These are phyloP conservation scores for Kluyveromyces starmeri DNA, from an alignment of 805 yeast species.

Conservation along the genomic window DNA sequence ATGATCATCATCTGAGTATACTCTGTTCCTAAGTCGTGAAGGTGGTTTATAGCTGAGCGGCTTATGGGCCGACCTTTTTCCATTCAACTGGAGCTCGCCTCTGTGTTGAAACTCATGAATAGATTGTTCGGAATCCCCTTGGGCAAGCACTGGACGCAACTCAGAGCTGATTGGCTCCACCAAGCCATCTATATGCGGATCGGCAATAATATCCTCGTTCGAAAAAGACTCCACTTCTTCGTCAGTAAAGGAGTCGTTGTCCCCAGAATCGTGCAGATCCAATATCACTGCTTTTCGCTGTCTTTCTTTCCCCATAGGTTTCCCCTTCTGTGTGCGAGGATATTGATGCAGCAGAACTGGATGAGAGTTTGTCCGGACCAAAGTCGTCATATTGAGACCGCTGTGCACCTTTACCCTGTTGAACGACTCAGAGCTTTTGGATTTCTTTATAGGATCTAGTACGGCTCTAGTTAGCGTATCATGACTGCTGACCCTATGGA, in stretches of 20 bases:
- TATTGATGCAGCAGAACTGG: conserved; percentile 10
- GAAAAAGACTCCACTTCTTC: conserved; percentile 38
- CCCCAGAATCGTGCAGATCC: conserved; percentile 20
- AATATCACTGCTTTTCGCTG: conserved; percentile 16
- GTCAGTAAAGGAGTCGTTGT: conserved; percentile 23
- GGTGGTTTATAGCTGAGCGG: conserved; percentile 17
- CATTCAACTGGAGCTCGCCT: neutral
- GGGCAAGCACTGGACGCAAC: neutral
- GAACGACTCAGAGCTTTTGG: conserved; percentile 25
- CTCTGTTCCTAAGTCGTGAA: conserved; percentile 11
- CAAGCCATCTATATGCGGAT: conserved; percentile 2
- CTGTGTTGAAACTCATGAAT: neutral
- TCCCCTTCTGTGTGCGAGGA: conserved; percentile 12
- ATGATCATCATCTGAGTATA: conserved; percentile 4
- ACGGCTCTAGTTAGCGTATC: conserved; percentile 14
- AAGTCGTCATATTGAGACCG: conserved; percentile 27
- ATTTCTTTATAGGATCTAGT: conserved; percentile 14
- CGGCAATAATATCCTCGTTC: conserved; percentile 13
- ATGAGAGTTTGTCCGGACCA: conserved; percentile 21
- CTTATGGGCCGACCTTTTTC: conserved; percentile 6
- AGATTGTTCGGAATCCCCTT: neutral
- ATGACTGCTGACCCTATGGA: conserved; percentile 19
- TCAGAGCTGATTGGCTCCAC: neutral
- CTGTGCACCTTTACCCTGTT: conserved; percentile 22
- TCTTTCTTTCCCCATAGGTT: conserved; percentile 9